Percentiles rank a stretch among this genome's conserved stretches.
Evolutionary conservation across 805 yeast species (phyloP).

Genomic region (Dipodascopsis tothii): DNA sequence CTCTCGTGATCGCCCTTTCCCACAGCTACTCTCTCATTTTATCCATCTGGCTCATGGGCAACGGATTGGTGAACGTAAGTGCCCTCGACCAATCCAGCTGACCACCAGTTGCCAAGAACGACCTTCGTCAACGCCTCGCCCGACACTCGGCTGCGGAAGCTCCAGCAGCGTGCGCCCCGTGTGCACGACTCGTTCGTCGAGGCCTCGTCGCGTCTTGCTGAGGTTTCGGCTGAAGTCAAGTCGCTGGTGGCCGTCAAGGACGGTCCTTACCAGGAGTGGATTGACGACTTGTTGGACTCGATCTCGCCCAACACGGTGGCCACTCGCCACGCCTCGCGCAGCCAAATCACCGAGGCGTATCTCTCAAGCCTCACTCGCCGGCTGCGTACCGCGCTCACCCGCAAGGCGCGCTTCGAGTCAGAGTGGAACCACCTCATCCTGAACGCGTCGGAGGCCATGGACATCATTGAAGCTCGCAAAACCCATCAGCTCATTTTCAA

Average conservation of each 20-base stretch:
- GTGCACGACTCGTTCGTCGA: conserved; percentile 58
- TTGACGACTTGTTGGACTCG: conserved; percentile 48
- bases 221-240: conserved; percentile 52
- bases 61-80: conserved; percentile 52
- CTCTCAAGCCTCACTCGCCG: conserved; percentile 47
- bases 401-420: conserved; percentile 47
- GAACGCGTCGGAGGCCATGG: conserved; percentile 50
- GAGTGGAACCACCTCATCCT: conserved; percentile 48
- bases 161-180: conserved; percentile 50
- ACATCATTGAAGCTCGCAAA: conserved; percentile 41
- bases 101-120: conserved; percentile 44
- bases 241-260: conserved; percentile 44
- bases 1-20: conserved; percentile 64
- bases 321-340: conserved; percentile 19
- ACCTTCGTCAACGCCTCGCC: conserved; percentile 33
- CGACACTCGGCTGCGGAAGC: conserved; percentile 32
- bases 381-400: conserved; percentile 46
- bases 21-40: conserved; percentile 68
- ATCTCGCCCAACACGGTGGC: conserved; percentile 25
- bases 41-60: conserved; percentile 79
- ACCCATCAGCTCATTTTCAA: conserved; percentile 28
- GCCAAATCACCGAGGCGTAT: conserved; percentile 34
- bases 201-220: conserved; percentile 52
- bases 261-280: conserved; percentile 56
- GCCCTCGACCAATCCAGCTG: background rate